Percentiles rank a stretch among this genome's conserved stretches.
These are phyloP conservation scores for Cladobotryum mycophilum DNA, from an alignment of 2,329 filamentous ascomycete genomes.

Conservation along the genomic window DNA sequence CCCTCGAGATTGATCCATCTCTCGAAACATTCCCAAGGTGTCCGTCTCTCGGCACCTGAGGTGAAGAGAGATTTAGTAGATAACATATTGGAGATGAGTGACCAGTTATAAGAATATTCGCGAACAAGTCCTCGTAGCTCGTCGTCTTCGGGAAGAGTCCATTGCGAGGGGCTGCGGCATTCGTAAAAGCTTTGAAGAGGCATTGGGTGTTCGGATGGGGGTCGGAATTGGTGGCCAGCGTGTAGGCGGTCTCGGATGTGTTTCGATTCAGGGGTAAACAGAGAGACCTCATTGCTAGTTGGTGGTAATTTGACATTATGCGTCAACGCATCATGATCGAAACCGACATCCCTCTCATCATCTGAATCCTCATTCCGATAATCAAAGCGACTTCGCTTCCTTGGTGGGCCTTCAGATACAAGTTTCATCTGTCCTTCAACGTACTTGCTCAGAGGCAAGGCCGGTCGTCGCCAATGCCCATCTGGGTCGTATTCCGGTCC, in stretches of 20 bases:
- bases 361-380: constrained; percentile 69
- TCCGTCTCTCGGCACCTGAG: constrained; percentile 83
- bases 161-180: constrained; percentile 77
- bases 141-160: constrained; percentile 86
- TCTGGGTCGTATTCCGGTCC: constrained; percentile 59
- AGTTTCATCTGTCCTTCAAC: constrained; percentile 75
- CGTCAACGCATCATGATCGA: constrained; percentile 46
- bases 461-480: constrained; percentile 66
- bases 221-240: constrained; percentile 85
- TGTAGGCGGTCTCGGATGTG: constrained; percentile 84
- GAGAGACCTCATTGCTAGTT: constrained; percentile 68
- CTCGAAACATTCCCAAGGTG: constrained; percentile 98
- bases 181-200: constrained; percentile 88
- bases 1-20: constrained; percentile 91
- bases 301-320: constrained; percentile 51
- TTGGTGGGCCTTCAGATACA: constrained; percentile 55
- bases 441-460: constrained; percentile 80
- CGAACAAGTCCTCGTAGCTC: constrained; percentile 78
- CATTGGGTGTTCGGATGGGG: constrained; percentile 87
- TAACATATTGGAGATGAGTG: constrained; percentile 78
- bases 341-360: constrained; percentile 50
- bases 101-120: constrained; percentile 97
- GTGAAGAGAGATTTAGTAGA: constrained; percentile 67
- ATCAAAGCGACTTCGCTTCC: constrained; percentile 75
- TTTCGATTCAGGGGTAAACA: constrained; percentile 88